These are phyloP conservation scores for Ramularia collo-cygni DNA, from an alignment of 2,329 filamentous ascomycete species.

Conservation along the genomic window DNA sequence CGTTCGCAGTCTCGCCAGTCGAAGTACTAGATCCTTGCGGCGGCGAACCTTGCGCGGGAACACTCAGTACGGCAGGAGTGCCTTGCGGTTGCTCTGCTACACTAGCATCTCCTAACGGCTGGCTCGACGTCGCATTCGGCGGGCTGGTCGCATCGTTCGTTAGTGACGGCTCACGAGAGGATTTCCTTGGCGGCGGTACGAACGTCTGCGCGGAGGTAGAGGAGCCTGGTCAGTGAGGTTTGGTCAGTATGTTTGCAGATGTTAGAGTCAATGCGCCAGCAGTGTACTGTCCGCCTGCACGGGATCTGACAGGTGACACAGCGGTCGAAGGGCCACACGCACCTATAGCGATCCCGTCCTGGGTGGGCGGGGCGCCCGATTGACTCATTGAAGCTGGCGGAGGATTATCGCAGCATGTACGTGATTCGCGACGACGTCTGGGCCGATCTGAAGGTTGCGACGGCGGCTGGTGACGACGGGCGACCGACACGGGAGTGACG, in stretches of 20 bases:
- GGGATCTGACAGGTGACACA: conserved; percentile 5
- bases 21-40: conserved; percentile 28
- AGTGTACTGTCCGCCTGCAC: background rate
- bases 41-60: conserved; percentile 8
- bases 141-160: conserved; percentile 11
- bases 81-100: conserved; percentile 8
- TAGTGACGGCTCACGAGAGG: conserved; percentile 14
- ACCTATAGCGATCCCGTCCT: conserved; percentile 21
- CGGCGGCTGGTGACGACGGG: too few species aligned
- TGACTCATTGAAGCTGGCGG: conserved; percentile 23
- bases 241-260: conserved; percentile 1
- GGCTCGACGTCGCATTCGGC: conserved; percentile 11
- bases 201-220: conserved; percentile 19
- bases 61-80: conserved; percentile 8
- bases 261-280: background rate
- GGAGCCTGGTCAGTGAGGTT: conserved; percentile 12
- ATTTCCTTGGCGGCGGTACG: conserved; percentile 15
- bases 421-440: conserved; percentile 1
- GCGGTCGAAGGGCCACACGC: conserved; percentile 9
- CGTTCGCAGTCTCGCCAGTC: conserved; percentile 39
- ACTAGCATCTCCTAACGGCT: background rate
- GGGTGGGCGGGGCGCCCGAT: conserved; percentile 19
- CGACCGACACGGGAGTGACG: too few species aligned
- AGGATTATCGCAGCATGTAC: conserved; percentile 16
- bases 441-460: background rate